Conservation (phyloP, 805 yeast genomes). For the Myxozyma kluyveri region DNA sequence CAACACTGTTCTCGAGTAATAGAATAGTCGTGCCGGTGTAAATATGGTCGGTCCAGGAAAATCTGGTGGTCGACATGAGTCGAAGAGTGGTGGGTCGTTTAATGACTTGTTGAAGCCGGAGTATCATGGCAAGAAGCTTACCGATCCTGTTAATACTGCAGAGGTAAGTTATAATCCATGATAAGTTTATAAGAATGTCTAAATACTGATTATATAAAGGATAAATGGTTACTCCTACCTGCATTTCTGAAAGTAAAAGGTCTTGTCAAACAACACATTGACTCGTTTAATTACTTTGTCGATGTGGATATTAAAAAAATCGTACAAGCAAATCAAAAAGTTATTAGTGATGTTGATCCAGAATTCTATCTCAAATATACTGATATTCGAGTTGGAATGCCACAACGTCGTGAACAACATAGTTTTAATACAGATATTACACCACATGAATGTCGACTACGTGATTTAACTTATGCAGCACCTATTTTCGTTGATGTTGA, state of each 20-base stretch:
- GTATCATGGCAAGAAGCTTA: constrained; percentile 79
- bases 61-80: too few relatives aligned
- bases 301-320: constrained; percentile 91
- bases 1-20: too few relatives aligned
- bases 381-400: constrained; percentile 83
- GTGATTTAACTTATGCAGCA: constrained; percentile 94
- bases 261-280: constrained; percentile 92
- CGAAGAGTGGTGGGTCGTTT: too few relatives aligned
- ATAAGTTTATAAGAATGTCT: too few relatives aligned
- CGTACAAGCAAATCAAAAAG: constrained; percentile 82
- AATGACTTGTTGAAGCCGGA: constrained; percentile 73
- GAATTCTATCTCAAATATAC: constrained; percentile 90
- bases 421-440: constrained; percentile 37
- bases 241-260: constrained; percentile 96
- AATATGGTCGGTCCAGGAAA: too few relatives aligned
- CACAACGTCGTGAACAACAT: constrained; percentile 41
- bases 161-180: constrained; percentile 41
- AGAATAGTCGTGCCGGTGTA: too few relatives aligned
- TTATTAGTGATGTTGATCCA: constrained; percentile 93
- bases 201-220: constrained; percentile 41
- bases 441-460: constrained; percentile 95
- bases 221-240: constrained; percentile 94
- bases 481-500: constrained; percentile 97
- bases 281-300: constrained; percentile 95
- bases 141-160: constrained; percentile 87